Base-by-base conservation (phyloP, 2,329 filamentous ascomycete species). In the Coniochaeta prunicola region DNA sequence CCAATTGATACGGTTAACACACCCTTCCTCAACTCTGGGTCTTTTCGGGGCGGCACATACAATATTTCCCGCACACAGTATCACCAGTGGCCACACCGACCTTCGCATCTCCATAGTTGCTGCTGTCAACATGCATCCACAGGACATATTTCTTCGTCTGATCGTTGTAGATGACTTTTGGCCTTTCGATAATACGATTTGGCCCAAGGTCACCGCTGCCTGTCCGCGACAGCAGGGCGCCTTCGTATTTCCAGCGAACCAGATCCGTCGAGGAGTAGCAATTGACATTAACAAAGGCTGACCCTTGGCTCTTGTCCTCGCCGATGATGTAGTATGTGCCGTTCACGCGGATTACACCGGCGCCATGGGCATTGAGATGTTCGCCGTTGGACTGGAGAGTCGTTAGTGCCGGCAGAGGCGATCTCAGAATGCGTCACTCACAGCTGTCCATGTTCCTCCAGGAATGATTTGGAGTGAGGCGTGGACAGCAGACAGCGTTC, bases 91-190 rank as follows among this genome's bases (percentile, higher is more conserved):
- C 65, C 28, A 66, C 64, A 45, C 64, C 65, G 13, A 64, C 63
- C 61, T 61, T 66, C 42, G 65, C 65, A 24, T 66, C 65, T 31
- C 59, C 61, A 58, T 66, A 66, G 56, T 77, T 77, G 31, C 74
- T 74, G 58, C 74, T 78, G 68, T 90, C 87, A 45, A 88, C 87
- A 67, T 90, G 87, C 75, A 89, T 77, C 74, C 83, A 89, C 71
- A 90, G 72, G 38, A 66, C 65, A n/a, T 65, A 66, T 53, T 66
- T 64, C 9, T 56, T 66, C 0, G 85, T 88, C 21, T 74, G 72
- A 10, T 83, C 80, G 65, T 90, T 89, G 73, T 83, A 87, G 10
- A 90, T 78, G 8, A 90, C 80, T 71, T 90, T 89, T 7, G 87
- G 87, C 34, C 87, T 74, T 71, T 90, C 87, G 4, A 90, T 80